Evolutionary conservation across 2,329 filamentous ascomycete species (phyloP).

Genomic region (Pseudocercospora macadamiae): DNA sequence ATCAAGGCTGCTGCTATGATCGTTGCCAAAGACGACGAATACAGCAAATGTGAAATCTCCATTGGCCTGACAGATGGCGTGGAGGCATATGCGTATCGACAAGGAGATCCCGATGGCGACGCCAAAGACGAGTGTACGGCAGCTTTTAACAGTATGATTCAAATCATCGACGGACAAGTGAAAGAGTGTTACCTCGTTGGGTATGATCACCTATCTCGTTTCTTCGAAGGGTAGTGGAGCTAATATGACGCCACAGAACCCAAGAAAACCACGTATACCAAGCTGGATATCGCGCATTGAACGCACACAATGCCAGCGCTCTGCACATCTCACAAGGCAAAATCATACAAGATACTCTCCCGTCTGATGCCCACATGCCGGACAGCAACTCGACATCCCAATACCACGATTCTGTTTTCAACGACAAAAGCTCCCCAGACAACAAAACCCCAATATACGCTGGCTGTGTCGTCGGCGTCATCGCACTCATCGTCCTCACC

Average conservation of each 20-base stretch:
- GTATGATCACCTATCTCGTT: background rate
- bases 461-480: background rate
- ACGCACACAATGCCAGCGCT: constrained; percentile 9
- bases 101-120: constrained; percentile 12
- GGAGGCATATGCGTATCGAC: constrained; percentile 18
- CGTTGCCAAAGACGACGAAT: constrained; percentile 18
- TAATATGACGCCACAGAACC: constrained; percentile 1
- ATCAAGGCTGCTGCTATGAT: constrained; percentile 13
- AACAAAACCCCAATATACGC: background rate
- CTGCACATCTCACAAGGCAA: constrained; percentile 3
- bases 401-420: background rate
- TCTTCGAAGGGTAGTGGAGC: background rate
- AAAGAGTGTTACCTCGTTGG: constrained; percentile 18
- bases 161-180: constrained; percentile 9
- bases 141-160: constrained; percentile 17
- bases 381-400: constrained; percentile 4
- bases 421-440: background rate
- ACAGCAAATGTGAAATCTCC: constrained; percentile 21
- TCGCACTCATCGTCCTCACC: constrained; percentile 5
- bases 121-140: constrained; percentile 13
- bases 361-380: background rate
- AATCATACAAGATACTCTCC: constrained; percentile 1
- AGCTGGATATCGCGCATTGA: constrained; percentile 14
- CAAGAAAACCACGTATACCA: constrained; percentile 20
- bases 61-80: constrained; percentile 17